These are phyloP conservation scores for Cairneyella variabilis DNA, from an alignment of 495 filamentous ascomycete genomes.

Conservation along the genomic window DNA sequence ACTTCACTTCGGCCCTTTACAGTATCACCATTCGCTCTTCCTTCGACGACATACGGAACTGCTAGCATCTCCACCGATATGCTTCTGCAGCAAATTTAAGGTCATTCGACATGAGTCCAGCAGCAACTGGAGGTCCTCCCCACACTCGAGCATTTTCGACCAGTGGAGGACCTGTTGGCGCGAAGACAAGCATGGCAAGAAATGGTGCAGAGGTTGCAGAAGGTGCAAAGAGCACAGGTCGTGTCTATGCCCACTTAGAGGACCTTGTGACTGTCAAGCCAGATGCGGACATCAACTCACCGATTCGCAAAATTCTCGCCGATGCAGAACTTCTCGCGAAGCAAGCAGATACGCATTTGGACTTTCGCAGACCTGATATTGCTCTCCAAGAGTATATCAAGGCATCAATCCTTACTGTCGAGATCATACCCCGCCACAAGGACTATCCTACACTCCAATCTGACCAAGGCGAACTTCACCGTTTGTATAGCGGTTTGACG, in stretches of 20 bases:
- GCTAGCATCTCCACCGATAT: slow-evolving; percentile 5
- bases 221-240: slow-evolving; percentile 21
- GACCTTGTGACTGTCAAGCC: slow-evolving; percentile 55
- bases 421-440: slow-evolving; percentile 68
- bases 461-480: slow-evolving; percentile 41
- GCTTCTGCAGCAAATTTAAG: slow-evolving; percentile 1
- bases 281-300: slow-evolving; percentile 38
- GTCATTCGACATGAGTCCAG: slow-evolving; percentile 24
- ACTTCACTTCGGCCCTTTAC: no score
- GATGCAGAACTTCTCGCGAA: slow-evolving; percentile 44
- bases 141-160: slow-evolving; percentile 14
- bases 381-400: slow-evolving; percentile 69
- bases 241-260: slow-evolving; percentile 65
- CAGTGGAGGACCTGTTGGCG: slow-evolving; percentile 14
- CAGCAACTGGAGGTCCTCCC: slow-evolving; percentile 13
- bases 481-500: slow-evolving; percentile 45
- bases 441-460: slow-evolving; percentile 53
- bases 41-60: no score
- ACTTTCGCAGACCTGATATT: slow-evolving; percentile 48
- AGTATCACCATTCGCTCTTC: no score
- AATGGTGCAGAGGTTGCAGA: background rate
- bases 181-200: slow-evolving; percentile 5
- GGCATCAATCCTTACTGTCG: slow-evolving; percentile 69
- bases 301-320: slow-evolving; percentile 46
- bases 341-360: slow-evolving; percentile 46